Base-by-base conservation (phyloP, 2,329 filamentous ascomycete genomes). In the Periconia sp. region DNA sequence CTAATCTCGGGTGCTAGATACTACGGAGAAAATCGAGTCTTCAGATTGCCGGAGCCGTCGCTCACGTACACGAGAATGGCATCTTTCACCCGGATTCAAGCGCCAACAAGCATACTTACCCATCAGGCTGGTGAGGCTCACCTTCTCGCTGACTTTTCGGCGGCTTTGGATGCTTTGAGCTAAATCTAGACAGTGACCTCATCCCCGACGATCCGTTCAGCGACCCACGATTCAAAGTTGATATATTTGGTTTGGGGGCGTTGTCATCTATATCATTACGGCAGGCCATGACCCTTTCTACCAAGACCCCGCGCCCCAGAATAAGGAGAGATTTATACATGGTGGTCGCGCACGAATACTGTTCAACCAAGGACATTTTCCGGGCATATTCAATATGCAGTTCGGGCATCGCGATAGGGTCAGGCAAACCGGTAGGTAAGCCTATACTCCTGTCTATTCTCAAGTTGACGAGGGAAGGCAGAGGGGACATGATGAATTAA, bases 141-240 rank as follows among this genome's bases (percentile, higher is more conserved):
- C 24, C 17, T 47, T 40, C 50, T 53, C 17, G 36, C 39, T 16
- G 43, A 53, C 24, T 53, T 53, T 45, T n/a, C n/a, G 43, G 50
- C 9, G 40, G 43, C 39, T 50, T 40, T 29, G 42, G 25, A 47
- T 53, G 46, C 36, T 9, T 13, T 8, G 43, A 30, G 21, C 42
- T 53, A 15, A 19, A 24, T 30, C 17, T 53, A 29, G 12, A 42
- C 25, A 41, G 46, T 26, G 16, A 25, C 2, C 39, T 50, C n/a
- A 31, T 53, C 19, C 46, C 50, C 21, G 43, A 53, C 29, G 36
- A 47, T 39, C 46, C 42, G 4, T 53, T 44, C 24, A 17, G 18
- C 19, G 36, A 52, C 24, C 38, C 41, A 16, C 15, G 12, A 3
- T 21, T 43, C n/a, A 41, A 39, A 45, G 25, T 45, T 18, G 32